Base-by-base conservation (phyloP, 2,329 filamentous ascomycete species). In the Fusarium xyrophilum region DNA sequence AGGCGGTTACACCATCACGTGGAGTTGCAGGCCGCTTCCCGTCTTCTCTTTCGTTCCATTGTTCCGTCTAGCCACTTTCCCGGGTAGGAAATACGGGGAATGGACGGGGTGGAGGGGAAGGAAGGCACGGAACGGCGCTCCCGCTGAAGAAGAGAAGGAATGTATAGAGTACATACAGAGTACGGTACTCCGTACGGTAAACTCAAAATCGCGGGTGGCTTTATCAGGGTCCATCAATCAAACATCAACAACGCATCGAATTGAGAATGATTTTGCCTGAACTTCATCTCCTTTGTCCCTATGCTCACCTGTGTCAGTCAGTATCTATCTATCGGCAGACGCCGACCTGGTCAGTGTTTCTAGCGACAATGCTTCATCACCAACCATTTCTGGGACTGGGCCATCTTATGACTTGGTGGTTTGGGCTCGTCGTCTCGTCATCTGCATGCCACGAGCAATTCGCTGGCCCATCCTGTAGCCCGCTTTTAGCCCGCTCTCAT, bases 391-490 rank as follows among this genome's bases (percentile, higher is more conserved):
- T 40, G n/a, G 33, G 28, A 35, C 61, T 15, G 21, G 38, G 51
- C 54, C 43, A 50, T 50, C 32, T 57, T 36, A 58, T 67, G 27
- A 21, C 36, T 53, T 48, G 39, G 25, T 51, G 47, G 19, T 47
- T 40, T 40, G 36, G 35, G 39, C 30, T 51, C 35, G 48, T 44
- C 47, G 33, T 59, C 56, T 65, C 55, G 63, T 64, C 63, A 64
- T 63, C 51, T 56, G 25, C 62, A 60, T 66, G 36, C 51, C 33
- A 51, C 43, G 47, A 61, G 66, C 71, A 56, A 69, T 69, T 72
- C 67, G 72, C 67, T 63, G 59, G 65, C 65, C 58, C 44, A 63
- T 70, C 59, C 38, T 55, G 69, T 43, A 67, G 61, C 57, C 61
- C 48, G 38, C 47, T 48, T 65, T 60, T 43, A 67, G 61, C 57